A percentile compares a stretch with the other conserved stretches of the same genome.
Conservation (phyloP, 306 rosid species). For the Pyrus communis region DNA sequence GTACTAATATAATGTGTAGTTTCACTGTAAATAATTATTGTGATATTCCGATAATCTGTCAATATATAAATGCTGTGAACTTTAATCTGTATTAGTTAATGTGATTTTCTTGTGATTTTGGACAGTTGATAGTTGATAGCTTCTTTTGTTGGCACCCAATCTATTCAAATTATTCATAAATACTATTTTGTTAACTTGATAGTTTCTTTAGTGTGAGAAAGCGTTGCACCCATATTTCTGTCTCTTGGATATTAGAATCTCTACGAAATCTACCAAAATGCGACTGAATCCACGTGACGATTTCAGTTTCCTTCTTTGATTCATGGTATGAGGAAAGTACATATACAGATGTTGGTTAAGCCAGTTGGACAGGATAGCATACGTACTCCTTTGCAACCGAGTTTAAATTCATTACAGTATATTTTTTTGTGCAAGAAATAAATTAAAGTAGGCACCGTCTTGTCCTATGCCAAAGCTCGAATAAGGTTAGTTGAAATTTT, state of each 20-base stretch:
- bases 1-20: neutral
- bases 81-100: neutral
- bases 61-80: neutral
- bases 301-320: too few species aligned
- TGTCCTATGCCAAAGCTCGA: neutral
- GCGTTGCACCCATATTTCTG: neutral
- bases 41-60: neutral
- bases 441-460: neutral
- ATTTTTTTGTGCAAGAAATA: too few species aligned
- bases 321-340: too few species aligned
- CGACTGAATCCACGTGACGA: too few species aligned
- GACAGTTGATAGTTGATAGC: neutral
- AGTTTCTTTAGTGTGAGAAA: neutral
- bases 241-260: too few species aligned
- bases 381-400: too few species aligned
- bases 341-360: too few species aligned
- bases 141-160: neutral
- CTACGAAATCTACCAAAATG: too few species aligned
- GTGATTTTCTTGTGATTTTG: neutral
- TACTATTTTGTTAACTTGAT: too few species aligned
- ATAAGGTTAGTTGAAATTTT: neutral
- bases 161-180: neutral
- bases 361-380: too few species aligned
- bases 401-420: too few species aligned
- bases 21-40: neutral